Evolutionary conservation across 257 asterid species (phyloP).

Genomic region (Capsicum rhomboideum): DNA sequence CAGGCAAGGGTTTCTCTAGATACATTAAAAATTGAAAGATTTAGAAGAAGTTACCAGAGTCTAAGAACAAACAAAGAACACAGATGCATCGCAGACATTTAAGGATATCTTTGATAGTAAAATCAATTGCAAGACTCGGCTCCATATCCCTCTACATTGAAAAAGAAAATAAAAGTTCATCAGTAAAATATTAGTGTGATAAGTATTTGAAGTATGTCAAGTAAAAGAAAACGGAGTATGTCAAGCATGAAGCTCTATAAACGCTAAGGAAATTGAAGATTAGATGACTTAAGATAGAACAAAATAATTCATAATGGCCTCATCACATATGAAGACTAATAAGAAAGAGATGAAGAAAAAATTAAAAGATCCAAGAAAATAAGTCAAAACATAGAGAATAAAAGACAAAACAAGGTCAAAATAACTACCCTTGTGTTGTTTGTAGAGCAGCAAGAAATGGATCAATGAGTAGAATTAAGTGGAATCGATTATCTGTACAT

Average conservation of each 20-base stretch:
- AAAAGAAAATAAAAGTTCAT: conserved; percentile 8
- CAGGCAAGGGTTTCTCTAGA: background rate
- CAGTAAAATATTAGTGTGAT: background rate
- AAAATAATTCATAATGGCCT: no score
- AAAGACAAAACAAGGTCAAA: background rate
- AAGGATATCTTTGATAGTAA: conserved; percentile 79
- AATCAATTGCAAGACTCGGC: conserved; percentile 81
- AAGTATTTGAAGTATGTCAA: background rate
- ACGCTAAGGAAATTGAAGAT: background rate
- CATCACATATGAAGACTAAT: background rate
- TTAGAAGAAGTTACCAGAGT: background rate
- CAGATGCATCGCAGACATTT: background rate
- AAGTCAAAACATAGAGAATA: background rate
- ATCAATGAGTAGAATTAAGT: background rate
- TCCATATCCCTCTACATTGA: conserved; percentile 77
- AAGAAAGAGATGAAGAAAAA: background rate
- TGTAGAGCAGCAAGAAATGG: no score
- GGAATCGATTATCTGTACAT: background rate
- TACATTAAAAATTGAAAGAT: background rate
- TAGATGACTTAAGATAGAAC: no score
- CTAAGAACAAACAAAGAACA: background rate
- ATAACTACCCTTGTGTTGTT: background rate
- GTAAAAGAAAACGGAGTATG: background rate
- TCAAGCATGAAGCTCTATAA: background rate
- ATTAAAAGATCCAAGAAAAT: background rate